phyloP scores from a whole-genome alignment of 768 basidiomycete species.

The Tricholoma bakamatsutake region DNA sequence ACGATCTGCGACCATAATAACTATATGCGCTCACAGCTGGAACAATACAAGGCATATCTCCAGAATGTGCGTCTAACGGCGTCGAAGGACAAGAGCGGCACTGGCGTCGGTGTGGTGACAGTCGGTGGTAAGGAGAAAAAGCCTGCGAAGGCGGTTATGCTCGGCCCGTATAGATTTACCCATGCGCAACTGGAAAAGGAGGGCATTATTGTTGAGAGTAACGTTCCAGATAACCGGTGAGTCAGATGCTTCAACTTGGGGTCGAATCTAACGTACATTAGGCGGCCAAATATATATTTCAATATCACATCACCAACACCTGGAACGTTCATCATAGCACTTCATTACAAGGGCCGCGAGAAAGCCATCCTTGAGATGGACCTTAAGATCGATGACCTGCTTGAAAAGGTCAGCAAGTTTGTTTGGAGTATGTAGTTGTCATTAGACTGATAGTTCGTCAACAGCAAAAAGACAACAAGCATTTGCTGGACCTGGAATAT shows the following conservation, averaged over 20 bases:
- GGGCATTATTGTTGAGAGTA: conserved; percentile 98
- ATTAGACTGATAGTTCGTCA: conserved; percentile 2
- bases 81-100: conserved; percentile 80
- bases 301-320: conserved; percentile 97
- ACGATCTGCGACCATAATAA: conserved; percentile 99
- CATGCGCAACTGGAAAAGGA: conserved; percentile 99
- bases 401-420: conserved; percentile 75
- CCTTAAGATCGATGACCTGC: conserved; percentile 94
- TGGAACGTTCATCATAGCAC: conserved; percentile 96
- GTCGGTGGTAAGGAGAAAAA: conserved; percentile 99
- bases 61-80: conserved; percentile 94
- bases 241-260: conserved; percentile 16
- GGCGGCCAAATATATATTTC: conserved; percentile 98
- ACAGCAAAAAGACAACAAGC: conserved; percentile 99
- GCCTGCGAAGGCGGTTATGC: conserved; percentile 71
- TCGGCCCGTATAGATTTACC: conserved; percentile 96
- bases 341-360: conserved; percentile 98
- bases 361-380: conserved; percentile 99
- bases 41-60: conserved; percentile 99
- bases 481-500: conserved; percentile 93
- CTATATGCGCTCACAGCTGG: conserved; percentile 91
- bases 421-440: not conserved
- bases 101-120: conserved; percentile 89
- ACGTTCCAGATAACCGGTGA: conserved; percentile 96
- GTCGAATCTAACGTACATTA: conserved; percentile 22